These are phyloP conservation scores for Yarrowia hollandica DNA, from an alignment of 805 yeast genomes.

Conservation along the genomic window DNA sequence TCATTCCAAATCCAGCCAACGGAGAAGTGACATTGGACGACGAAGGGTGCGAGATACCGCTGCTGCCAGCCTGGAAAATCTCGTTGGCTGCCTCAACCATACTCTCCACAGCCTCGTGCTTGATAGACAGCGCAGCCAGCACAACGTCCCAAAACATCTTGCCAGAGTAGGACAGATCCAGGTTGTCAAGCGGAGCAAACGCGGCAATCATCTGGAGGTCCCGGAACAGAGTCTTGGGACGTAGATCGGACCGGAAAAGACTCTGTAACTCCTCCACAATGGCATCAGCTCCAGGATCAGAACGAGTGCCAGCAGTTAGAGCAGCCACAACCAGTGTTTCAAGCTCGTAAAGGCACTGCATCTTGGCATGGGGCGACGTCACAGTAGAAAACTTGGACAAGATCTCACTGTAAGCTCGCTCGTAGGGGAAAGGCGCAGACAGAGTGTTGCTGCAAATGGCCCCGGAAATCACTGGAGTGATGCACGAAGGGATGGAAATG, in stretches of 20 bases:
- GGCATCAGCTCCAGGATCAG: conserved; percentile 38
- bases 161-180: conserved; percentile 39
- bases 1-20: conserved; percentile 33
- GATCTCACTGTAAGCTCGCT: conserved; percentile 35
- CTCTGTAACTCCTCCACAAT: conserved; percentile 41
- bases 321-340: conserved; percentile 37
- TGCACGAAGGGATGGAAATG: conserved; percentile 23
- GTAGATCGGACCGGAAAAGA: conserved; percentile 36
- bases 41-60: not conserved
- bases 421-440: conserved; percentile 31
- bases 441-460: conserved; percentile 22
- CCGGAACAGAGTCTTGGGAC: conserved; percentile 40
- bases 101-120: conserved; percentile 35
- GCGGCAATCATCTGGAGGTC: conserved; percentile 43
- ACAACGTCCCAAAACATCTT: conserved; percentile 44
- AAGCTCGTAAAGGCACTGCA: conserved; percentile 36
- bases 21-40: conserved; percentile 26
- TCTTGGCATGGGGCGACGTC: conserved; percentile 37
- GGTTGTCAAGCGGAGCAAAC: conserved; percentile 38
- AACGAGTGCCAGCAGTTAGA: conserved; percentile 17
- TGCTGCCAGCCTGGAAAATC: conserved; percentile 34
- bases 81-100: conserved; percentile 35
- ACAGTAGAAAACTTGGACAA: conserved; percentile 34
- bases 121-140: conserved; percentile 40
- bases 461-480: not conserved